Conservation (phyloP, 2,329 filamentous ascomycete species). For the Bimuria novae-zelandiae region DNA sequence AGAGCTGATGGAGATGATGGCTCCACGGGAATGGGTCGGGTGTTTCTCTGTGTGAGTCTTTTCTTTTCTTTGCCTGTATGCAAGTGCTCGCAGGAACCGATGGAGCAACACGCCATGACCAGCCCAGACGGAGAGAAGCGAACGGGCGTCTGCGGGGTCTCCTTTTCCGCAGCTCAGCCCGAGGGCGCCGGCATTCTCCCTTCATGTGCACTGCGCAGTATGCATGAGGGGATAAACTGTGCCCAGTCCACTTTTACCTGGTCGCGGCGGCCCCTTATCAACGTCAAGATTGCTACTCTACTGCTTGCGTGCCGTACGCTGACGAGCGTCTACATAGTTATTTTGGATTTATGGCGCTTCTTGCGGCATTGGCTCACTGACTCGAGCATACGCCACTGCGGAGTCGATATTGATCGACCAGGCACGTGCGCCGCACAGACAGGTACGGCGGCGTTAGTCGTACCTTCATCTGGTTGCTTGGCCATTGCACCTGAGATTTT, state of each 20-base stretch:
- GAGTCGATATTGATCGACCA: conserved; percentile 19
- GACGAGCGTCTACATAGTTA: conserved; percentile 44
- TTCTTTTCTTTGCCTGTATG: conserved; percentile 2
- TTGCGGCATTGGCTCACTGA: conserved; percentile 46
- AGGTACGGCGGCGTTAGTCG: not conserved
- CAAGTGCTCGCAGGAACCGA: conserved; percentile 9
- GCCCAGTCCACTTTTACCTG: conserved; percentile 14
- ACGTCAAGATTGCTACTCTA: not conserved
- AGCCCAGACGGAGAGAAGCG: conserved; percentile 3
- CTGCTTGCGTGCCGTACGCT: conserved; percentile 22
- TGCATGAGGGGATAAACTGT: not conserved
- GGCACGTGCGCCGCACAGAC: conserved; percentile 15
- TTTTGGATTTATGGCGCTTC: conserved; percentile 47
- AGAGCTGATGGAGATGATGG: conserved; percentile 42
- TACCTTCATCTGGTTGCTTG: no score
- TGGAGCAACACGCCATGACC: conserved; percentile 14
- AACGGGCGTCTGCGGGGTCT: conserved; percentile 18
- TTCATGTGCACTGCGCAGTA: no score
- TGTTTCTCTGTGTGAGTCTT: conserved; percentile 48
- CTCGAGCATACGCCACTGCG: conserved; percentile 18
- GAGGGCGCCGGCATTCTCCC: not conserved
- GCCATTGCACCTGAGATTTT: no score
- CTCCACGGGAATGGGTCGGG: conserved; percentile 46
- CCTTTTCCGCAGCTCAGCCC: conserved; percentile 2
- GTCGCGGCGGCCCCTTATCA: conserved; percentile 1